Conservation (phyloP, 1,139 yeast genomes). For the Eremothecium cymbalariae region DNA sequence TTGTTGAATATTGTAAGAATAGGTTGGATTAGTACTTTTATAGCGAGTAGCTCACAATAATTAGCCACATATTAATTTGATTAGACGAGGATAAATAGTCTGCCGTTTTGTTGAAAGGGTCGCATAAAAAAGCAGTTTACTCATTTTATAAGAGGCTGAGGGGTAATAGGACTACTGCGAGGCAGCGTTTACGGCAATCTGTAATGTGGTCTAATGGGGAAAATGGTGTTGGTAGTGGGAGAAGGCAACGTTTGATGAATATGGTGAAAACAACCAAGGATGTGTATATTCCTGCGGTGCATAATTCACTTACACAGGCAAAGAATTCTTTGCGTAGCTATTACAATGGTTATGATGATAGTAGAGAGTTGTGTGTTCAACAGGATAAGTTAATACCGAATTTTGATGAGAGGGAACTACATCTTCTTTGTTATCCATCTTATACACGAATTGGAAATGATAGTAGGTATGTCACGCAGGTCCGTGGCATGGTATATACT, state of each 20-base stretch:
- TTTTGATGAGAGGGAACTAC: conserved; percentile 24
- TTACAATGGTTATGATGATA: conserved; percentile 24
- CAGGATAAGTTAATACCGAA: conserved; percentile 12
- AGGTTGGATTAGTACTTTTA: no score
- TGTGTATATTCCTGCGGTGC: conserved; percentile 43
- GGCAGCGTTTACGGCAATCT: not conserved
- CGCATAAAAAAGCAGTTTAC: conserved; percentile 3
- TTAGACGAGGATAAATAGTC: no score
- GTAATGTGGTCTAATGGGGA: conserved; percentile 2
- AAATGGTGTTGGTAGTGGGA: conserved; percentile 12
- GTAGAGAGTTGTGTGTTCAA: conserved; percentile 10
- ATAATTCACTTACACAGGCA: conserved; percentile 33
- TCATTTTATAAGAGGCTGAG: conserved; percentile 8
- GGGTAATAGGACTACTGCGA: conserved; percentile 3
- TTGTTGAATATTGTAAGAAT: no score
- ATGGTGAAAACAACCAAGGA: conserved; percentile 51
- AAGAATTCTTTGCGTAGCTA: conserved; percentile 25
- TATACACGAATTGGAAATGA: conserved; percentile 42
- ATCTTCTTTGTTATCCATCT: conserved; percentile 50
- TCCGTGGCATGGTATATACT: conserved; percentile 66
- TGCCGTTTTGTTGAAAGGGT: conserved; percentile 10
- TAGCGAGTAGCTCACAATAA: no score
- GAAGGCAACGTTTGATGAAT: conserved; percentile 35
- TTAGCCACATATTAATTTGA: no score
- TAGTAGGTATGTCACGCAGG: conserved; percentile 45